phyloP scores from a whole-genome alignment of 2,329 filamentous ascomycete genomes.

The Exophiala lecanii-corni region DNA sequence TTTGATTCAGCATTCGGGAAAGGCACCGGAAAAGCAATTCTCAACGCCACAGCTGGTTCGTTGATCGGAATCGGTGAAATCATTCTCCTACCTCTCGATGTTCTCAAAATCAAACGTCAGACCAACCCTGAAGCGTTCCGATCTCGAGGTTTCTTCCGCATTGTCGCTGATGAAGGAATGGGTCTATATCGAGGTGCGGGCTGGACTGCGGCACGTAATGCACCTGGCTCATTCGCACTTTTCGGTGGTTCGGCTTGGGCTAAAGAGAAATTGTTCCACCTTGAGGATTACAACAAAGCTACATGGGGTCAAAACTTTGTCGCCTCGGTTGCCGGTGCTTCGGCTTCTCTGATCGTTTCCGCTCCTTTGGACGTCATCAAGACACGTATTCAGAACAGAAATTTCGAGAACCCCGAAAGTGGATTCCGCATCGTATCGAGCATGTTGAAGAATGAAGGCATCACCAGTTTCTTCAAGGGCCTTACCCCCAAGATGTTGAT shows the following conservation, averaged over 20 bases:
- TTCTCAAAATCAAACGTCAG: slow-evolving; percentile 99
- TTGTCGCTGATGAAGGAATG: slow-evolving; percentile 90
- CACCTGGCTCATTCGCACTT: slow-evolving; percentile 92
- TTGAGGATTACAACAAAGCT: slow-evolving; percentile 93
- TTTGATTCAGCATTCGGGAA: slow-evolving; percentile 91
- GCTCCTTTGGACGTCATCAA: slow-evolving; percentile 96
- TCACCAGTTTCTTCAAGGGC: slow-evolving; percentile 92
- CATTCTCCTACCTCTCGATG: slow-evolving; percentile 86
- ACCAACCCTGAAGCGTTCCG: slow-evolving; percentile 98
- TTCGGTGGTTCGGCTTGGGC: slow-evolving; percentile 97
- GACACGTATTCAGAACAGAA: slow-evolving; percentile 95
- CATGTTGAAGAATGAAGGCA: slow-evolving; percentile 88
- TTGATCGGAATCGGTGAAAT: slow-evolving; percentile 97
- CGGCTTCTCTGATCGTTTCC: slow-evolving; percentile 92
- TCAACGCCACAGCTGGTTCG: slow-evolving; percentile 94
- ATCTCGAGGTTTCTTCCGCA: slow-evolving; percentile 82
- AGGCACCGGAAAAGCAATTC: slow-evolving; percentile 95
- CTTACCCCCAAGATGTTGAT: slow-evolving; percentile 95
- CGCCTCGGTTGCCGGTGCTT: slow-evolving; percentile 90
- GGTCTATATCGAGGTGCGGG: slow-evolving; percentile 93
- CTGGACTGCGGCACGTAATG: slow-evolving; percentile 96
- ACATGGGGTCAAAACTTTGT: slow-evolving; percentile 95
- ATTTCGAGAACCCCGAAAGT: slow-evolving; percentile 96
- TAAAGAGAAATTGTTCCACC: slow-evolving; percentile 89
- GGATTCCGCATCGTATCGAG: slow-evolving; percentile 87